Conservation (phyloP, 495 filamentous ascomycete genomes). For the Lasiosphaeria ovina region DNA sequence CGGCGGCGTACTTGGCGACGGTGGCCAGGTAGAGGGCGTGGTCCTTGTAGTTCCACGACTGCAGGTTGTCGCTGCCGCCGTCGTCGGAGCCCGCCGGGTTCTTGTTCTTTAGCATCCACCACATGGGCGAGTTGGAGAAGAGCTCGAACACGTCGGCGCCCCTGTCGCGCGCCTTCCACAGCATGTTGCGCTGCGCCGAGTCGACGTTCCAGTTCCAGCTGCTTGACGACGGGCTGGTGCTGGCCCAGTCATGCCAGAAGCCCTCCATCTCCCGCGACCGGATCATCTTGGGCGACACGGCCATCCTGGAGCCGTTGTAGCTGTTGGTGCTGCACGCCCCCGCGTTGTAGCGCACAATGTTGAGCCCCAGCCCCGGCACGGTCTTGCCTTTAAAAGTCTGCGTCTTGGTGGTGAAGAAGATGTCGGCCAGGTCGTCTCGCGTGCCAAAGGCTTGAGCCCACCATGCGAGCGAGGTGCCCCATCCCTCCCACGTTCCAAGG, state of each 20-base stretch:
- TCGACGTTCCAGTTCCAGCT: conserved; percentile 38
- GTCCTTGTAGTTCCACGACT: conserved; percentile 37
- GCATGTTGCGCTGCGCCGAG: conserved; percentile 32
- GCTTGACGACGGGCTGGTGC: conserved; percentile 22
- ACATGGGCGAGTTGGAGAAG: conserved; percentile 43
- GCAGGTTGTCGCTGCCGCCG: conserved; percentile 33
- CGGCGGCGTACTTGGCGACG: conserved; percentile 36
- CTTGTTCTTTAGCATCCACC: conserved; percentile 43
- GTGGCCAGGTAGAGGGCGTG: conserved; percentile 41
- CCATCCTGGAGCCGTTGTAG: conserved; percentile 34
- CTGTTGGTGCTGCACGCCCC: conserved; percentile 36
- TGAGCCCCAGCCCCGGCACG: conserved; percentile 39
- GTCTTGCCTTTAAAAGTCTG: conserved; percentile 21
- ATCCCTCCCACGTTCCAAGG: conserved; percentile 41
- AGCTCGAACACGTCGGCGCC: conserved; percentile 38
- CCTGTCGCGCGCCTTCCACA: conserved; percentile 30
- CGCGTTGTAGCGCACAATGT: conserved; percentile 41
- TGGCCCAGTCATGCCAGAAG: conserved; percentile 37
- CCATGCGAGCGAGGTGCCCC: conserved; percentile 42
- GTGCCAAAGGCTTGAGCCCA: conserved; percentile 38
- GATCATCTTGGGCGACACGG: conserved; percentile 34
- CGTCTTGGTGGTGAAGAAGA: conserved; percentile 34
- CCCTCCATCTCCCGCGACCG: conserved; percentile 36
- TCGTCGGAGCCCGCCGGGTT: conserved; percentile 36
- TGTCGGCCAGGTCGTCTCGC: conserved; percentile 34